Base-by-base conservation (phyloP, 2,329 filamentous ascomycete species). In the Pezicula neosporulosa region DNA sequence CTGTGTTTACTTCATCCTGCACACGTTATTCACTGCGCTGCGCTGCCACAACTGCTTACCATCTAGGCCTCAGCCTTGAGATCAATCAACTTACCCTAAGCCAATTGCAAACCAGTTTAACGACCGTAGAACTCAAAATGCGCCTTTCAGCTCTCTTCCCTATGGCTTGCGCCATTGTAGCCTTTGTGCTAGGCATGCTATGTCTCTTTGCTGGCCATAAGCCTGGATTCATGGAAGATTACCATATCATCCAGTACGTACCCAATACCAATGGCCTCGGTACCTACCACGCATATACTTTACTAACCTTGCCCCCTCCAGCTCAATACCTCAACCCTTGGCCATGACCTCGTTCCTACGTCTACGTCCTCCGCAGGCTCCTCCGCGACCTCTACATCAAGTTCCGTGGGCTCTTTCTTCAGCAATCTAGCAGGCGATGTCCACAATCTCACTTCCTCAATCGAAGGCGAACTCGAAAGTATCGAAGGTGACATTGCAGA, bases 141-240 rank as follows among this genome's bases (percentile, higher is more conserved):
- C 72, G 74, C 35, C 62, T 66, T n/a, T 60, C 69, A 30, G 73
- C 74, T 13, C 56, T 81, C 18, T 59, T 82, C n/a, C 79, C 80
- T 6, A 63, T 75, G 39, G 58, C 76, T 41, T 74, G 76, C 55
- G 73, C 76, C 54, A 71, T 78, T 21, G 75, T 72, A 28, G 78
- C 80, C 3, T 76, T 85, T 38, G 72, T 85, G 18, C 73, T 86
- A 41, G 74, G 75, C 16, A 74, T 85, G 58, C 70, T 85, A 8
- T 82, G 77, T 61, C 71, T 86, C 52, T 84, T 84, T 58, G 82
- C 83, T 1, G 83, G 83, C 36, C 73, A 76, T 36, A 81, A 78
- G 59, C 70, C 69, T 47, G 71, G 70, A 15, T 77, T 83, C 58
- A 74, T 86, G 66, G 75, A 83, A 55, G 70, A 77, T 49, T 81